These are phyloP conservation scores for Holtermanniella nyarrowii DNA, from an alignment of 768 basidiomycete species.

Conservation along the genomic window DNA sequence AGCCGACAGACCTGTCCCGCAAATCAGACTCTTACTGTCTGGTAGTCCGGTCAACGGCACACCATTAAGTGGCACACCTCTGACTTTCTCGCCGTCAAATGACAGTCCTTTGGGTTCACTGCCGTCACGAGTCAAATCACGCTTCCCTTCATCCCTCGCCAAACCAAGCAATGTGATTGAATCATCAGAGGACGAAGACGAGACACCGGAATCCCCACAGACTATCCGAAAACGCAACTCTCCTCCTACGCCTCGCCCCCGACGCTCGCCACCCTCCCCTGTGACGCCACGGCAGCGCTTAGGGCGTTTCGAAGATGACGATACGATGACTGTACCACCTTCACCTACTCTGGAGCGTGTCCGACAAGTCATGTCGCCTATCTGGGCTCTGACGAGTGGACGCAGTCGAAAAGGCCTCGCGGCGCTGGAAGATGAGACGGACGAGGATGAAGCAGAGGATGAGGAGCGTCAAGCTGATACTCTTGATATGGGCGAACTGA, in stretches of 20 bases:
- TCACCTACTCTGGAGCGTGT: conserved; percentile 25
- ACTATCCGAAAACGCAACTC: background rate
- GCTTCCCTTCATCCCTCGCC: background rate
- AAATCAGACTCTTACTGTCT: conserved; percentile 38
- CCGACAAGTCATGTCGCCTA: conserved; percentile 25
- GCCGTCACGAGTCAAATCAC: background rate
- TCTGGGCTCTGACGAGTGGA: conserved; percentile 34
- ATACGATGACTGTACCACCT: conserved; percentile 12
- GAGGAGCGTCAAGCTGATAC: too few relatives aligned
- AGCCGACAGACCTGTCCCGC: conserved; percentile 38
- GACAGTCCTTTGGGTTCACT: background rate
- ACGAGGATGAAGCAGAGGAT: conserved; percentile 3
- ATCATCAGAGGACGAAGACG: conserved; percentile 4
- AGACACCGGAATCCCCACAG: background rate
- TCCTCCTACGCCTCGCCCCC: background rate
- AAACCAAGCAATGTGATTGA: too few relatives aligned
- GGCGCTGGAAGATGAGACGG: conserved; percentile 13
- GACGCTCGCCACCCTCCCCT: background rate
- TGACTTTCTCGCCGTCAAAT: background rate
- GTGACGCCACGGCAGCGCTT: background rate
- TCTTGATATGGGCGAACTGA: conserved; percentile 11
- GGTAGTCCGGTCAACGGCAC: too few relatives aligned
- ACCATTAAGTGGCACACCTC: too few relatives aligned
- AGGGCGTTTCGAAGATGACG: background rate
- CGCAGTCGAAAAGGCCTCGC: conserved; percentile 5